A percentile compares a stretch with the other conserved stretches of the same genome.
phyloP scores from a whole-genome alignment of 208 protist genomes.

The Trypanosoma boissoni region DNA sequence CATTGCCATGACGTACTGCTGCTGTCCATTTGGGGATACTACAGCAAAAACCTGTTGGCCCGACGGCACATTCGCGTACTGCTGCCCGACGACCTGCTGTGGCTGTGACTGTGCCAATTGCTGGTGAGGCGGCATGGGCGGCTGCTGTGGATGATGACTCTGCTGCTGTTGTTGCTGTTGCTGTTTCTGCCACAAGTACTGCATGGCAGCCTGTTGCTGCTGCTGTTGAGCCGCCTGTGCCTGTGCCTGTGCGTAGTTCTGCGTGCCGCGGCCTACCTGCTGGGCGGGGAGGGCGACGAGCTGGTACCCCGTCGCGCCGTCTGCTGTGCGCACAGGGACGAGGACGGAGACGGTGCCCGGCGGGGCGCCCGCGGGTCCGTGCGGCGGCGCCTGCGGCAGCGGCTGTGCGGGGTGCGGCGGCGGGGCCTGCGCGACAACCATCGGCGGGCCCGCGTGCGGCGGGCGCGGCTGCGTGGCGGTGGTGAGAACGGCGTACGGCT shows the following conservation, averaged over 20 bases:
- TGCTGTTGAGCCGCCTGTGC: constrained; percentile 5
- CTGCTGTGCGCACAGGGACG: constrained; percentile 4
- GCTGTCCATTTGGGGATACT: constrained; percentile 17
- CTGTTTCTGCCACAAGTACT: constrained; percentile 8
- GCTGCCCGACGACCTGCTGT: background rate
- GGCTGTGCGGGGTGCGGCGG: constrained; percentile 10
- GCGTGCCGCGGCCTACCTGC: constrained; percentile 2
- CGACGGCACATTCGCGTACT: constrained; percentile 14
- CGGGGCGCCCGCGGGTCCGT: constrained; percentile 5
- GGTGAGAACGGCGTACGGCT: constrained; percentile 6
- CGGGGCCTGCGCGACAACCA: background rate
- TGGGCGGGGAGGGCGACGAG: constrained; percentile 18
- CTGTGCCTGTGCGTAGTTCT: background rate
- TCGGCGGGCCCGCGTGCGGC: constrained; percentile 1
- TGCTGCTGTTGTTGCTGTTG: constrained; percentile 26
- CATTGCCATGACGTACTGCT: constrained; percentile 22
- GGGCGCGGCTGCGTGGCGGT: background rate
- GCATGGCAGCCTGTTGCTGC: background rate
- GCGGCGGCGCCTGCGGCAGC: constrained; percentile 6
- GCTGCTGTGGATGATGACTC: too few relatives aligned
- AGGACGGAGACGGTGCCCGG: constrained; percentile 19
- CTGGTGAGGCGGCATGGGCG: too few relatives aligned
- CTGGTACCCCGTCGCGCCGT: constrained; percentile 21
- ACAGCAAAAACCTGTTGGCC: constrained; percentile 13
- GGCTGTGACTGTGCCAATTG: background rate